Base-by-base conservation (phyloP, 2,329 filamentous ascomycete genomes). In the Magnaporthiopsis incrustans region DNA sequence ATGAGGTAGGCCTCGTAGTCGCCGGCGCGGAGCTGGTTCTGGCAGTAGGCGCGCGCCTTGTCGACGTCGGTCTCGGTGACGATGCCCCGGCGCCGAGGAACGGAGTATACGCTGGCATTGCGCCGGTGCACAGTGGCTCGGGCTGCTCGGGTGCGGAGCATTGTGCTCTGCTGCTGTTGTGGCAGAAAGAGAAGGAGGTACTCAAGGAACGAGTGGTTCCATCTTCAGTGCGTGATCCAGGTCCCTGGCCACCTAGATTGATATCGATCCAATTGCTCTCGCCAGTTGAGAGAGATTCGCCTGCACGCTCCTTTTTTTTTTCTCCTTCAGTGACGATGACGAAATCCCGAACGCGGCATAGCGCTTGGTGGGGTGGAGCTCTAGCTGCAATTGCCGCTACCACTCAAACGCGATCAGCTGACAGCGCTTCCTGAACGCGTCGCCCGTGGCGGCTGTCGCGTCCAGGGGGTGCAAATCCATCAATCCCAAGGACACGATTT, bases 1-100 rank as follows among this genome's bases (percentile, higher is more conserved):
- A 97, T 86, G 50, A 95, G 84, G 73, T 92, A 91, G 22, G 95
- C 92, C 67, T 96, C 91, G 64, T 92, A 89, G 76, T 99, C 95
- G 76, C 92, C 92, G 74, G 67, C 83, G 81, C 79, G 77, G 57
- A 86, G 73, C 70, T 86, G 82, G 64, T 77, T 76, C 32, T 80
- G 68, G 72, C 84, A 86, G 70, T 86, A 85, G 63, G 76, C 74
- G 64, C 82, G 77, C 26, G 84, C 83, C 65, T 81, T 79, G 53
- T 77, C 77, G 61, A 85, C 74, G 57, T 86, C 83, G 32, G 77
- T 75, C 44, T 82, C 78, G 2, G 81, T 83, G 63, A 79, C 77
- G 62, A 82, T 80, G 65, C 73, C 74, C 64, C 82, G 78, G 60
- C 75, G 59, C 30, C 38, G 53, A 18, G 30, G 44, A 18, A 53